These are phyloP conservation scores for Rhynchospora tenuis DNA, from an alignment of 176 grass and related monocot species.

Conservation along the genomic window DNA sequence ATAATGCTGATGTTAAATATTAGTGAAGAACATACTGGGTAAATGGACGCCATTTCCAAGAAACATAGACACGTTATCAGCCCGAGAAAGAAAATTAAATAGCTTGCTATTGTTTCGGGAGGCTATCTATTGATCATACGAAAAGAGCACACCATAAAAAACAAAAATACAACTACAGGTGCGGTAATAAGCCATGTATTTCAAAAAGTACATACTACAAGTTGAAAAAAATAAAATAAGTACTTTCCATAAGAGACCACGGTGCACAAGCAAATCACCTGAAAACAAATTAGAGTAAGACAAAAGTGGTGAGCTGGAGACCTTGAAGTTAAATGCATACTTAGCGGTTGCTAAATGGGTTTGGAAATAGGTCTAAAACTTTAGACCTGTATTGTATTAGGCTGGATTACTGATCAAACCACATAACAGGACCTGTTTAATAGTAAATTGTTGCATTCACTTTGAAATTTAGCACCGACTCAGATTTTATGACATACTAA, in stretches of 20 bases:
- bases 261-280: not conserved
- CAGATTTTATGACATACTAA: too few relatives aligned
- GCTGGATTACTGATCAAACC: too few relatives aligned
- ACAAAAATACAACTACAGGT: constrained; percentile 9
- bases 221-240: not conserved
- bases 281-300: not conserved
- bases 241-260: not conserved
- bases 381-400: too few relatives aligned
- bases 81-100: not conserved
- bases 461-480: too few relatives aligned
- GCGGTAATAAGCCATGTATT: not conserved
- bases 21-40: not conserved
- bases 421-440: too few relatives aligned
- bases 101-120: not conserved
- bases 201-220: constrained; percentile 4
- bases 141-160: not conserved
- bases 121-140: not conserved
- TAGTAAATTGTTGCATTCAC: too few relatives aligned
- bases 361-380: too few relatives aligned
- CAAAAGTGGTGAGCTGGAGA: not conserved
- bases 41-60: not conserved
- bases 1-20: not conserved
- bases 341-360: too few relatives aligned
- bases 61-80: not conserved
- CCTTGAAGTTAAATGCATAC: not conserved